phyloP scores from a whole-genome alignment of 148 eudicot genomes.

The Chenopodium suecicum region DNA sequence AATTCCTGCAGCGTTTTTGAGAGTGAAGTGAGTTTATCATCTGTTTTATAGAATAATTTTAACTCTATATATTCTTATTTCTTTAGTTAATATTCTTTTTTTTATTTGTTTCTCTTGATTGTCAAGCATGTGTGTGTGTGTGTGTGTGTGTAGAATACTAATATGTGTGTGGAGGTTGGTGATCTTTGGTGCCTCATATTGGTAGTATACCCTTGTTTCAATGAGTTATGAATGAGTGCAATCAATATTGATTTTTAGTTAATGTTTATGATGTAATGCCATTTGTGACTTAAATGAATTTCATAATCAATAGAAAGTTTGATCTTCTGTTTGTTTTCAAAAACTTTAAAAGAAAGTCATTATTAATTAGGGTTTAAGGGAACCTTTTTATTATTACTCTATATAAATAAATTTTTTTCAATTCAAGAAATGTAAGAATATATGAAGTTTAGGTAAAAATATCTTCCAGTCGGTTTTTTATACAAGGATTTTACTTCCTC shows the following conservation, averaged over 20 bases:
- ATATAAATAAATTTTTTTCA: too few relatives aligned
- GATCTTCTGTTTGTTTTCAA: background rate
- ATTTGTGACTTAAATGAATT: background rate
- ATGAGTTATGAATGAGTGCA: background rate
- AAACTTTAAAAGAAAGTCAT: background rate
- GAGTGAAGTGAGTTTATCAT: conserved; percentile 68
- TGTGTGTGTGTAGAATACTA: too few relatives aligned
- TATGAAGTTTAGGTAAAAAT: background rate
- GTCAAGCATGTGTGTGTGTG: background rate
- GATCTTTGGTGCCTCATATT: background rate
- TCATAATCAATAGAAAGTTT: background rate
- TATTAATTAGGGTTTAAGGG: background rate
- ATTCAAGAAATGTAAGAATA: background rate
- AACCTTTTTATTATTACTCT: too few relatives aligned
- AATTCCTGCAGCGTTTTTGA: conserved; percentile 65
- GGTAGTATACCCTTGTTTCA: background rate
- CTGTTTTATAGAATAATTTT: background rate
- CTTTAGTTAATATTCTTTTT: background rate
- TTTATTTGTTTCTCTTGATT: background rate
- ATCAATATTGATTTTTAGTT: background rate
- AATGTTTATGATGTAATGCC: background rate
- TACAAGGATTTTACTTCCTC: background rate
- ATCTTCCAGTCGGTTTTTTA: background rate
- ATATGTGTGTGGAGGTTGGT: background rate
- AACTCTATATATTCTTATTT: background rate